Conservation (phyloP, 2,329 filamentous ascomycete genomes). For the Nemania sp. region DNA sequence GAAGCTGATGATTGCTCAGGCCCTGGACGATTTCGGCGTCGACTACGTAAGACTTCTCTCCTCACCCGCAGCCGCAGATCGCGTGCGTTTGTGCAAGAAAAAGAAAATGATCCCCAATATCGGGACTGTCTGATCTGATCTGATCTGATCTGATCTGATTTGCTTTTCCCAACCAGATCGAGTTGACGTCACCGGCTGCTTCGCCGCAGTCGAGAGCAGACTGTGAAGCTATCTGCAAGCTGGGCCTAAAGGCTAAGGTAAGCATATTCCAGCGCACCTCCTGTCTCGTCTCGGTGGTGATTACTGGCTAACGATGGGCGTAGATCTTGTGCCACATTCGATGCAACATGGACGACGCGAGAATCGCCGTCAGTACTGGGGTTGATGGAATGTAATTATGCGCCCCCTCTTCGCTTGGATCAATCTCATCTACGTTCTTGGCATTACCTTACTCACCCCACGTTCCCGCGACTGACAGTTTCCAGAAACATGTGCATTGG, state of each 20-base stretch:
- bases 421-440: no score
- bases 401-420: background rate
- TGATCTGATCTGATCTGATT: no score
- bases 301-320: no score
- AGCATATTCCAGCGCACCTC: background rate
- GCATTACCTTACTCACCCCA: no score
- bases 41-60: background rate
- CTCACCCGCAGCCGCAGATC: no score
- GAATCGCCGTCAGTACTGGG: background rate
- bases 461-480: no score
- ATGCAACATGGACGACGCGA: slow-evolving; percentile 5
- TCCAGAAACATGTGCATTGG: slow-evolving; percentile 8
- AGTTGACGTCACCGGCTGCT: slow-evolving; percentile 2
- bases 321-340: background rate
- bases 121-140: no score
- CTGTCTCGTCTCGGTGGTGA: background rate
- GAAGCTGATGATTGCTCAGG: background rate
- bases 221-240: slow-evolving; percentile 1
- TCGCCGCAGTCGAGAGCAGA: background rate
- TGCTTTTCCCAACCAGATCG: background rate
- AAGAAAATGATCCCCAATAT: no score
- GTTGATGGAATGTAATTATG: slow-evolving; percentile 4
- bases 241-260: slow-evolving; percentile 1
- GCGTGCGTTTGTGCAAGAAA: no score
- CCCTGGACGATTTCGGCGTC: background rate